Conservation (phyloP, 2,329 filamentous ascomycete genomes). For the Fusarium equiseti region DNA sequence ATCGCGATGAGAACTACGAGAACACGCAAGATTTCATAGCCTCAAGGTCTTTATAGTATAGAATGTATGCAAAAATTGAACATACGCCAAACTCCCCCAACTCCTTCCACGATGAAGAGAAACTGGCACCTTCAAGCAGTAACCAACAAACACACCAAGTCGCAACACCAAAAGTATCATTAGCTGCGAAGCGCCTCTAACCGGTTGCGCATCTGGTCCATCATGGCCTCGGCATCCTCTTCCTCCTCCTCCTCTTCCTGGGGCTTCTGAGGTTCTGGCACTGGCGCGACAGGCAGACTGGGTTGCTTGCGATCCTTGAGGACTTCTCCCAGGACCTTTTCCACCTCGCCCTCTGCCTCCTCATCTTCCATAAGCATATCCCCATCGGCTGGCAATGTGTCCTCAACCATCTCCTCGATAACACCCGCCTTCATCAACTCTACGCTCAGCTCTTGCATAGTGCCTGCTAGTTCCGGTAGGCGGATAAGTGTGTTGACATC, state of each 20-base stretch:
- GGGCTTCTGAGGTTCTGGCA: conserved; percentile 65
- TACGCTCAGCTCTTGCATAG: conserved; percentile 87
- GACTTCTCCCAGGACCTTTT: conserved; percentile 92
- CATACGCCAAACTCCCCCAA: conserved; percentile 40
- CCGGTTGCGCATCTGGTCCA: conserved; percentile 93
- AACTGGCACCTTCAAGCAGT: conserved; percentile 19
- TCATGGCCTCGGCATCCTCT: conserved; percentile 87
- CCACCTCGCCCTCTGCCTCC: conserved; percentile 83
- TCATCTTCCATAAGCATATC: conserved; percentile 81
- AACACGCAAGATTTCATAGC: not conserved
- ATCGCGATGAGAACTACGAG: not conserved
- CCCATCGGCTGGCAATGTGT: conserved; percentile 81
- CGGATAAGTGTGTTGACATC: conserved; percentile 90
- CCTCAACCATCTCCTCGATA: conserved; percentile 96
- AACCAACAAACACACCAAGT: conserved; percentile 2
- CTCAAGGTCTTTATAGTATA: conserved; percentile 21
- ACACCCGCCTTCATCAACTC: conserved; percentile 96
- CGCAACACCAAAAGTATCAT: not conserved
- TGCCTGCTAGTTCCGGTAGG: conserved; percentile 85
- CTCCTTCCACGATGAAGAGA: conserved; percentile 36
- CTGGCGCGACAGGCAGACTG: conserved; percentile 67
- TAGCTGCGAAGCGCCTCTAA: conserved; percentile 92
- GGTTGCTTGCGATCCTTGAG: conserved; percentile 81
- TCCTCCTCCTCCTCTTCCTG: conserved; percentile 70
- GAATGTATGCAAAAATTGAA: conserved; percentile 35